phyloP scores from a whole-genome alignment of 2,329 filamentous ascomycete species.

The Leptosphaerulina australis region DNA sequence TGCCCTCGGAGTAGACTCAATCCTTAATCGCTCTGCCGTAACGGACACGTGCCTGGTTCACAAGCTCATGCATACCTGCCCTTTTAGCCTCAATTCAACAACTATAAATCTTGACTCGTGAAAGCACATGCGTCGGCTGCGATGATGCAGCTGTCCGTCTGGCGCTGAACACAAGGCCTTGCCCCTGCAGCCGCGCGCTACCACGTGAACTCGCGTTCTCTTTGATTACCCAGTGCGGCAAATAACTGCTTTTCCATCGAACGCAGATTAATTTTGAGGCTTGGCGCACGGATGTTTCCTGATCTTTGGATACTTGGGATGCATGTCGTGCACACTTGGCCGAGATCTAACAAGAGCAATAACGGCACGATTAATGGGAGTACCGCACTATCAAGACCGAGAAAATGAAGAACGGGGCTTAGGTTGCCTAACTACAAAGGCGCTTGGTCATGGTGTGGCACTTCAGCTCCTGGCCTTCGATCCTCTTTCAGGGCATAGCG shows the following conservation, averaged over 20 bases:
- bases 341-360: not conserved
- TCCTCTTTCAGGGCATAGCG: not conserved
- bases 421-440: too few species aligned
- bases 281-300: conserved; percentile 19
- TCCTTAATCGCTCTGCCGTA: not conserved
- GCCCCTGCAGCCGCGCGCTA: conserved; percentile 9
- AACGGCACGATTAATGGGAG: not conserved
- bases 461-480: not conserved
- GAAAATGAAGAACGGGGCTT: not conserved
- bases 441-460: too few species aligned
- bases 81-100: conserved; percentile 1
- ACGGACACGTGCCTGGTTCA: not conserved
- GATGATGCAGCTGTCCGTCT: conserved; percentile 12
- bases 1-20: not conserved
- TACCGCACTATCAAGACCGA: not conserved
- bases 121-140: conserved; percentile 1
- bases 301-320: conserved; percentile 2
- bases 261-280: conserved; percentile 16
- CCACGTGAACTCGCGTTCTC: not conserved
- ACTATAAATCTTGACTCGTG: not conserved
- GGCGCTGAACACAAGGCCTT: conserved; percentile 14
- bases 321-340: conserved; percentile 3
- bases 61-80: conserved; percentile 6
- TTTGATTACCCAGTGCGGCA: conserved; percentile 8
- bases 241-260: conserved; percentile 14